Base-by-base conservation (phyloP, 129 eudicot genomes). In the Artemisia tridentata region DNA sequence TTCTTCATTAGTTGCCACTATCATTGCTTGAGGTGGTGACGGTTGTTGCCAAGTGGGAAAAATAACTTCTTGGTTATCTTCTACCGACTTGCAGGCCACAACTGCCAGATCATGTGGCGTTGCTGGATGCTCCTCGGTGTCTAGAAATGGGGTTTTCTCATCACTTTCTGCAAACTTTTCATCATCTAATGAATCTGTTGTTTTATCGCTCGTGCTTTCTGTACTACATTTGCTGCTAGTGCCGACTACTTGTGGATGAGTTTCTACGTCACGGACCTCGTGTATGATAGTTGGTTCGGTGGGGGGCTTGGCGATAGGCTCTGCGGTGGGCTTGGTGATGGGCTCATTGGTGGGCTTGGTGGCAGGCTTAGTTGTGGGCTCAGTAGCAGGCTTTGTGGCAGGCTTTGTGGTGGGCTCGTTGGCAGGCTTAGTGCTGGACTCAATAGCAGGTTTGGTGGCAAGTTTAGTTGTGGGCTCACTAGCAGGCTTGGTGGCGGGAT, bases 101-200 rank as follows among this genome's bases (percentile, higher is more conserved):
- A 21, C 78, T 16, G 34, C 56, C 11, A 60, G 41, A 48, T 53
- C 56, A 52, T 47, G 53, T 13, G 41, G 76, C 3, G 19, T 52
- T 11, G 25, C 27, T 29, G 15, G 65, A 51, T 50, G 51, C 4
- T 52, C 86, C 43, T 67, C 85, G 5, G 47, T 81, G 19, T 60
- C 78, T 34, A 84, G 61, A 69, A 85, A 80, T 18, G 90, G 84
- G 27, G 74, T 65, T 59, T 65, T 85, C 65, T 85, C 95, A 11
- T 81, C 71, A 20, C 8, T 49, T 41, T 65, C 77, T 49, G 60
- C 68, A 2, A 49, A 11, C 34, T 66, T 80, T 17, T 69, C 29
- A 9, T 73, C 63, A 20, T 81, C 80, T 3, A 46, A 53, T 41
- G 57, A 72, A 50, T 84, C 73, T 10, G 4, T 11, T 13, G 78